These are phyloP conservation scores for Ophiostoma quercus DNA, from an alignment of 2,329 filamentous ascomycete species.

Conservation along the genomic window DNA sequence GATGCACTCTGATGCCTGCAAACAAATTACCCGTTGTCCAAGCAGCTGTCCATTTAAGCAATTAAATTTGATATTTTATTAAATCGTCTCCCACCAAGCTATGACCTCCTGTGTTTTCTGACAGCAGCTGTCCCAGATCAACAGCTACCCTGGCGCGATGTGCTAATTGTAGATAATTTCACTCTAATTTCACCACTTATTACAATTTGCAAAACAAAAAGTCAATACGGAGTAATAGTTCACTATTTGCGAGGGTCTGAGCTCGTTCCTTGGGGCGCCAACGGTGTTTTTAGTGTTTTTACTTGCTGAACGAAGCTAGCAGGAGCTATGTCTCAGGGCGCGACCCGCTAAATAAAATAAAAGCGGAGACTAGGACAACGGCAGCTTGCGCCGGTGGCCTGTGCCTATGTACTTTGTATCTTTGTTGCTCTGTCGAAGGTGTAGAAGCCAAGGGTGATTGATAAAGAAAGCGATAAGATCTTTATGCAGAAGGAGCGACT, in stretches of 20 bases:
- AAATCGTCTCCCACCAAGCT: slow-evolving; percentile 11
- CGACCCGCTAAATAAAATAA: background rate
- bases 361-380: background rate
- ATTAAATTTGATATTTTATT: background rate
- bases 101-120: background rate
- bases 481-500: background rate
- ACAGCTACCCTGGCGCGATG: slow-evolving; percentile 16
- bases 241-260: background rate
- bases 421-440: background rate
- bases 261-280: slow-evolving; percentile 6
- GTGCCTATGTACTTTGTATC: slow-evolving; percentile 12
- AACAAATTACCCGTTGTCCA: slow-evolving; percentile 12
- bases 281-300: slow-evolving; percentile 12
- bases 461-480: slow-evolving; percentile 7
- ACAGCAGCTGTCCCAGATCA: slow-evolving; percentile 6
- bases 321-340: background rate
- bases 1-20: background rate
- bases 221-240: background rate
- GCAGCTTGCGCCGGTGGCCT: slow-evolving; percentile 18
- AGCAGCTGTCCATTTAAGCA: slow-evolving; percentile 14
- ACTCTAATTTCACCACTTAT: background rate
- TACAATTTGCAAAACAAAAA: background rate
- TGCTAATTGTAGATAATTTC: background rate
- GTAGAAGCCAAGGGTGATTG: slow-evolving; percentile 1
- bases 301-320: background rate